Evolutionary conservation across 2,329 filamentous ascomycete genomes (phyloP).

Genomic region (Pleomassaria siparia): DNA sequence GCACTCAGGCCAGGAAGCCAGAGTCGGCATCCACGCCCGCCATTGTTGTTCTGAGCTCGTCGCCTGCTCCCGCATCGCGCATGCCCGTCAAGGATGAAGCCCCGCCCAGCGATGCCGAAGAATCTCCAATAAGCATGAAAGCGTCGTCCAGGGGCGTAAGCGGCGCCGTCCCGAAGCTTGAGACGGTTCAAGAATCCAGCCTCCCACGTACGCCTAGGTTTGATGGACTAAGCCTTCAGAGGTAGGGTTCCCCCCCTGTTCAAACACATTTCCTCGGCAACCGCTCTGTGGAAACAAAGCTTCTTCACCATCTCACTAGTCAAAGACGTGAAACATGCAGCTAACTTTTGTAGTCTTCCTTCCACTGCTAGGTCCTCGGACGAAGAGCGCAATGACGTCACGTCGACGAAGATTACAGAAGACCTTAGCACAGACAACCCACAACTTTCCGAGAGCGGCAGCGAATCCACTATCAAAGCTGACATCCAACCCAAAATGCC

Average conservation of each 20-base stretch:
- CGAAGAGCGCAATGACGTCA: constrained; percentile 47
- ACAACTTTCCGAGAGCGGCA: constrained; percentile 58
- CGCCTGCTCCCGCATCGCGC: constrained; percentile 42
- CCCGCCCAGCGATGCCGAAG: constrained; percentile 37
- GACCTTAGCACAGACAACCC: constrained; percentile 45
- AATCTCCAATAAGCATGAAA: constrained; percentile 43
- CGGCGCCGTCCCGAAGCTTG: constrained; percentile 64
- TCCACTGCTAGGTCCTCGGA: constrained; percentile 24
- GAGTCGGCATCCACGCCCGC: constrained; percentile 41
- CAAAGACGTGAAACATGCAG: neutral
- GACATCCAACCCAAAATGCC: constrained; percentile 33
- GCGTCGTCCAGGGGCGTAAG: constrained; percentile 56
- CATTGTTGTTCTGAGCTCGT: constrained; percentile 50
- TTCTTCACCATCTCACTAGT: no score
- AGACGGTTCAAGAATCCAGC: constrained; percentile 91
- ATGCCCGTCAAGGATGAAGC: constrained; percentile 30
- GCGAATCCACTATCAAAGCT: constrained; percentile 58
- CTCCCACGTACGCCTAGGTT: constrained; percentile 66
- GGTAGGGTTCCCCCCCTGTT: constrained; percentile 6
- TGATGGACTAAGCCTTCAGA: constrained; percentile 34
- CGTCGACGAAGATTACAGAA: constrained; percentile 51
- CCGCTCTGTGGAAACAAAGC: neutral
- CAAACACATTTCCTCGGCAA: neutral
- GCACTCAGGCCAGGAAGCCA: constrained; percentile 36
- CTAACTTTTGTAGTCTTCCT: constrained; percentile 2